Evolutionary conservation across 2,329 filamentous ascomycete species (phyloP).

Genomic region (Epichloe baconii): DNA sequence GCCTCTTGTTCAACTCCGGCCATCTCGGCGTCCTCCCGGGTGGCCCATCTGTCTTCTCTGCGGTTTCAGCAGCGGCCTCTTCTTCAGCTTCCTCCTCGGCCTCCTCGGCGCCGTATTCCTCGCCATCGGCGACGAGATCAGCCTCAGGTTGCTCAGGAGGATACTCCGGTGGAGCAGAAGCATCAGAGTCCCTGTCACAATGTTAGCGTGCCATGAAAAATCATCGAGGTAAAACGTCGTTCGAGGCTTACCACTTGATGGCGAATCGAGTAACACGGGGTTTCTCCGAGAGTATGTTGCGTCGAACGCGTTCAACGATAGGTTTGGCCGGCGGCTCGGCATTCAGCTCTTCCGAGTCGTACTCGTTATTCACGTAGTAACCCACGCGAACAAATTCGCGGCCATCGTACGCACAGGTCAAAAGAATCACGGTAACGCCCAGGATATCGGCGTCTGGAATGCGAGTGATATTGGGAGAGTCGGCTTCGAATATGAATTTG

Average conservation of each 20-base stretch:
- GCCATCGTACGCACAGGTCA: slow-evolving; percentile 92
- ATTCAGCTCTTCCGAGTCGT: slow-evolving; percentile 80
- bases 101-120: slow-evolving; percentile 84
- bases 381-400: slow-evolving; percentile 96
- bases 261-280: slow-evolving; percentile 93
- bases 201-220: not conserved
- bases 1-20: slow-evolving; percentile 47
- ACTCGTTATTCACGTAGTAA: slow-evolving; percentile 99
- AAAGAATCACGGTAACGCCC: slow-evolving; percentile 89
- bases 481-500: slow-evolving; percentile 96
- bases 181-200: slow-evolving; percentile 76
- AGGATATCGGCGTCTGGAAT: slow-evolving; percentile 94
- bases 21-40: slow-evolving; percentile 62
- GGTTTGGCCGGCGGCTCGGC: slow-evolving; percentile 86
- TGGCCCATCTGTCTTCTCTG: slow-evolving; percentile 25
- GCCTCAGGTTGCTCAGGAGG: slow-evolving; percentile 96
- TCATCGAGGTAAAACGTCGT: not conserved
- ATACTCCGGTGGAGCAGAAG: slow-evolving; percentile 87
- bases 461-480: slow-evolving; percentile 75
- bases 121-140: slow-evolving; percentile 73
- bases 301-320: slow-evolving; percentile 77
- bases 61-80: slow-evolving; percentile 36
- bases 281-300: slow-evolving; percentile 93
- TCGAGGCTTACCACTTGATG: slow-evolving; percentile 79
- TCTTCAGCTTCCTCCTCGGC: slow-evolving; percentile 57